Conservation (phyloP, 1,284 basidiomycete species). For the Ustilago trichophora region DNA sequence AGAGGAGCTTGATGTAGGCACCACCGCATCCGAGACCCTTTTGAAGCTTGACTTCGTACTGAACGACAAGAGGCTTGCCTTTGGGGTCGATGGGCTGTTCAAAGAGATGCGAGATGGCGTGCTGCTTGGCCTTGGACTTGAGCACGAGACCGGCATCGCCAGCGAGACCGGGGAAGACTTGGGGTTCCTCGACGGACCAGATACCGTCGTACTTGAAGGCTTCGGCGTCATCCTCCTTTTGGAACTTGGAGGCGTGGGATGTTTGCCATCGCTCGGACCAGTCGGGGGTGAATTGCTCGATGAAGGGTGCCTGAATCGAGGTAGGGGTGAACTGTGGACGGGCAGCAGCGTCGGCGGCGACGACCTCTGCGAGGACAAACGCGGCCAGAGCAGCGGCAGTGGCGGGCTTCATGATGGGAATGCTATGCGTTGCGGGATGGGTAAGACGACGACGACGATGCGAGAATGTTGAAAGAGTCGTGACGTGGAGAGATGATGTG, state of each 20-base stretch:
- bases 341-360: slow-evolving; percentile 27
- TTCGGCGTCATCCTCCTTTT: slow-evolving; percentile 56
- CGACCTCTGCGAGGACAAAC: slow-evolving; percentile 40
- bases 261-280: slow-evolving; percentile 93
- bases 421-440: no score
- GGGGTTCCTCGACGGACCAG: slow-evolving; percentile 93
- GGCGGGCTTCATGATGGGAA: slow-evolving; percentile 41
- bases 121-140: slow-evolving; percentile 88
- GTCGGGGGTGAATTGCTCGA: slow-evolving; percentile 95
- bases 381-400: slow-evolving; percentile 40
- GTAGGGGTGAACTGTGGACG: slow-evolving; percentile 73
- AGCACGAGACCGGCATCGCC: slow-evolving; percentile 67
- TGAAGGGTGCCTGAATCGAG: slow-evolving; percentile 85
- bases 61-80: slow-evolving; percentile 89
- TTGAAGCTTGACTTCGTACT: slow-evolving; percentile 97
- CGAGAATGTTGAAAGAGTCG: not conserved
- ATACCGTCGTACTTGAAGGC: slow-evolving; percentile 92
- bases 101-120: slow-evolving; percentile 96
- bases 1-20: slow-evolving; percentile 95
- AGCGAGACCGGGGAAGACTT: slow-evolving; percentile 72
- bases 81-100: slow-evolving; percentile 80
- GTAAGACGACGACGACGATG: not conserved
- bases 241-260: slow-evolving; percentile 91
- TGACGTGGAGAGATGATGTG: not conserved
- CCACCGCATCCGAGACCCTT: slow-evolving; percentile 99